Base-by-base conservation (phyloP, 2,329 filamentous ascomycete genomes). In the Paecilomyces sp. region DNA sequence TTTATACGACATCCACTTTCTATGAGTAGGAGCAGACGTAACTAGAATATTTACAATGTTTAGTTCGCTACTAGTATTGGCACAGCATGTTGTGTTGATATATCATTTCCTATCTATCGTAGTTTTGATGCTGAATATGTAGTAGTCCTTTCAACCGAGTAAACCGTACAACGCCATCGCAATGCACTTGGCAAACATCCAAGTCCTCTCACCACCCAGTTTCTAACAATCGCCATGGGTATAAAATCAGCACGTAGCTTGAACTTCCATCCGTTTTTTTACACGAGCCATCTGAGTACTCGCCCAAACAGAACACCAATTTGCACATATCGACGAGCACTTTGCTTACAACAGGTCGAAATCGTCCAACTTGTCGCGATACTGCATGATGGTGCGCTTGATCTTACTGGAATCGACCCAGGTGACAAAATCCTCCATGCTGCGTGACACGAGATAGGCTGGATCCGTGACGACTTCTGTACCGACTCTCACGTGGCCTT, bases 401-500 rank as follows among this genome's bases (percentile, higher is more conserved):
- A 97, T 92, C 89, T 97, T 97, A 76, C 91, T 95, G 61, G 91
- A 91, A 69, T 95, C 90, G 9, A 93, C 88, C 93, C 93, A 97
- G 0, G 93, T 97, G 18, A 97, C 89, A 73, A 95, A 96, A 77
- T 97, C 93, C 77, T 97, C 93, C 83, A 96, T 91, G 62, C 86
- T 90, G 65, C 92, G 83, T 41, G 91, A 94, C 7, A 97, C 91
- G 57, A 97, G 76, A 69, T 92, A 97, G 0, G 92, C 92, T 30
- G 92, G 87, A 72, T 97, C 93, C 1, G 90, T 95, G 28, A 97
- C 84, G 1, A 92, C 89, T 71, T 97, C 91, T 0, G 91, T 92
- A 12, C 93, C 93, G 1, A 96, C 91, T 55, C 93, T 83, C 3
- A 97, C 92, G 73, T 97, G 92, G 6, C 93, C 93, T 71, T 96